Evolutionary conservation across 2,329 filamentous ascomycete species (phyloP).

Genomic region (Elsinoe australis): DNA sequence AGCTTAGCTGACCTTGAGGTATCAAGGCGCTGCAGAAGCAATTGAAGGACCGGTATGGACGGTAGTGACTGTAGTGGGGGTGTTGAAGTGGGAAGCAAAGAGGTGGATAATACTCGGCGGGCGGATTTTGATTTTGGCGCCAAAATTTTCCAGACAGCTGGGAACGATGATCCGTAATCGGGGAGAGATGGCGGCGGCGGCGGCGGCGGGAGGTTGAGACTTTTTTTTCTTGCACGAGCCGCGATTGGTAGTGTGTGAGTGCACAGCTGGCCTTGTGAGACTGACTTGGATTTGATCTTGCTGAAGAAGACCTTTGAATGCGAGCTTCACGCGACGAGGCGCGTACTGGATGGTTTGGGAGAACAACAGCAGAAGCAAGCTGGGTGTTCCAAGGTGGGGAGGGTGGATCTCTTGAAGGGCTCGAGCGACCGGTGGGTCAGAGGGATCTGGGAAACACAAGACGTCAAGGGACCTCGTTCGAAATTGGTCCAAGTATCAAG

Average conservation of each 20-base stretch:
- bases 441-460: slow-evolving; percentile 13
- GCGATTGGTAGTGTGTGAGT: neutral
- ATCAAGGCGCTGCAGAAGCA: slow-evolving; percentile 2
- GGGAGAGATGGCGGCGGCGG: neutral
- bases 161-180: slow-evolving; percentile 13
- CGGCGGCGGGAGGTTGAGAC: neutral
- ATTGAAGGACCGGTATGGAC: slow-evolving; percentile 12
- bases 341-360: neutral
- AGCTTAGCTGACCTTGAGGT: neutral
- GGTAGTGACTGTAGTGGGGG: slow-evolving; percentile 16
- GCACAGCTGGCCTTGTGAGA: neutral
- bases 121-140: slow-evolving; percentile 11
- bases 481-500: neutral
- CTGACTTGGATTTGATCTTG: slow-evolving; percentile 2
- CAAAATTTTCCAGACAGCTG: slow-evolving; percentile 15
- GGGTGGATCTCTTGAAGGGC: slow-evolving; percentile 16
- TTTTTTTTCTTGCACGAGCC: slow-evolving; percentile 6
- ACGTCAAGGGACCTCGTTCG: neutral
- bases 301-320: neutral
- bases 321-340: neutral
- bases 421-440: slow-evolving; percentile 12
- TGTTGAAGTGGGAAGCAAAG: neutral
- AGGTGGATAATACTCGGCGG: slow-evolving; percentile 15
- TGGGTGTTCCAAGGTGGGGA: slow-evolving; percentile 12
- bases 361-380: slow-evolving; percentile 14